Evolutionary conservation across 108 stramenopile species (phyloP).

Genomic region (Cyclostephanos tholiformis): DNA sequence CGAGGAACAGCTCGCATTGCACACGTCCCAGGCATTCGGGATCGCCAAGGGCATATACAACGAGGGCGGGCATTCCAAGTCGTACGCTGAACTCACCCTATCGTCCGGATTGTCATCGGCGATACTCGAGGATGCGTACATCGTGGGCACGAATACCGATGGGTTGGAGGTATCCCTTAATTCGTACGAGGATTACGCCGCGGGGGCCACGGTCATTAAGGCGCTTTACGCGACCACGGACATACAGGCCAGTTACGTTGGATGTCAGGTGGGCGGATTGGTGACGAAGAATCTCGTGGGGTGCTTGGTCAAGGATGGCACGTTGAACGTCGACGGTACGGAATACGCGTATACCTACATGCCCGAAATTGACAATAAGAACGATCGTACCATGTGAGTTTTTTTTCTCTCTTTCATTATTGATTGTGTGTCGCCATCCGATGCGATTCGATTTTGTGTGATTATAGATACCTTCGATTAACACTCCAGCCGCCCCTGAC

Average conservation of each 20-base stretch:
- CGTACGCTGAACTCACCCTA: slow-evolving; percentile 60
- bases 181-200: slow-evolving; percentile 33
- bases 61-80: slow-evolving; percentile 71
- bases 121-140: slow-evolving; percentile 32
- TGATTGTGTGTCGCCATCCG: no score
- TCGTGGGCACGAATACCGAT: slow-evolving; percentile 48
- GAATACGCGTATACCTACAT: slow-evolving; percentile 53
- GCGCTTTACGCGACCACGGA: slow-evolving; percentile 60
- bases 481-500: background rate
- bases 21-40: slow-evolving; percentile 38
- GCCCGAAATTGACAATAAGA: slow-evolving; percentile 53
- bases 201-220: slow-evolving; percentile 41
- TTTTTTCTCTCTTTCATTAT: background rate
- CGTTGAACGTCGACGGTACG: slow-evolving; percentile 24
- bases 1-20: slow-evolving; percentile 42
- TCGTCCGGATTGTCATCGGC: slow-evolving; percentile 31
- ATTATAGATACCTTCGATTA: no score
- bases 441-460: no score
- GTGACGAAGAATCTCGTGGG: slow-evolving; percentile 15
- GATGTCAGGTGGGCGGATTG: slow-evolving; percentile 75
- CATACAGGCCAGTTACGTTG: slow-evolving; percentile 54
- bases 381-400: slow-evolving; percentile 57
- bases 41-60: slow-evolving; percentile 57
- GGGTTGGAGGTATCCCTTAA: slow-evolving; percentile 56
- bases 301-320: slow-evolving; percentile 23